Evolutionary conservation across 176 grass and related monocot genomes (phyloP).

Genomic region (Microstegium vimineum): DNA sequence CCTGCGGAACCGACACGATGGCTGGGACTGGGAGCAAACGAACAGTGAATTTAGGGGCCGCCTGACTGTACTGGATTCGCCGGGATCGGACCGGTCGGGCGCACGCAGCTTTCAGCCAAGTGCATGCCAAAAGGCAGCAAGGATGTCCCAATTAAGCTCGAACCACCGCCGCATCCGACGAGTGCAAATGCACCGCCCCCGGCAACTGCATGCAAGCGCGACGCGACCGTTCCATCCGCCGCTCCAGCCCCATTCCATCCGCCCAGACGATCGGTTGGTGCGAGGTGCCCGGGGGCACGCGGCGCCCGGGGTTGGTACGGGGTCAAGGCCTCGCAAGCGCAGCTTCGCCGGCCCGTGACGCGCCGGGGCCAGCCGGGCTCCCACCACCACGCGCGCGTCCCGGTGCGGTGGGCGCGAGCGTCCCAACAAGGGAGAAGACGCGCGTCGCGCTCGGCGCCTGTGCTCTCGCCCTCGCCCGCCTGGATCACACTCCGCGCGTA

Average conservation of each 20-base stretch:
- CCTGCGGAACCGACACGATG: background rate
- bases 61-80: background rate
- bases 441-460: background rate
- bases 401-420: background rate
- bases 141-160: background rate
- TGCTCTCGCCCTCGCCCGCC: background rate
- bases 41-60: background rate
- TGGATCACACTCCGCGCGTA: background rate
- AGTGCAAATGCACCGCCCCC: background rate
- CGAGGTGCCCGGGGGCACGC: background rate
- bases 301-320: constrained; percentile 15
- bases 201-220: background rate
- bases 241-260: background rate
- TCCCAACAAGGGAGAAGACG: background rate
- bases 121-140: constrained; percentile 15
- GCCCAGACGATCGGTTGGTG: background rate
- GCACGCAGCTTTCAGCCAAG: constrained; percentile 18
- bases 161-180: background rate
- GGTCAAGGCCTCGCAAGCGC: background rate
- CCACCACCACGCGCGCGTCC: background rate
- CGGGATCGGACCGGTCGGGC: constrained; percentile 6
- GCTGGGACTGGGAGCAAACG: background rate
- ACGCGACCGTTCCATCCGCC: background rate
- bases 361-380: background rate
- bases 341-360: background rate